Base-by-base conservation (phyloP, 1,139 yeast genomes). In the Lodderomyces jiufengensis region DNA sequence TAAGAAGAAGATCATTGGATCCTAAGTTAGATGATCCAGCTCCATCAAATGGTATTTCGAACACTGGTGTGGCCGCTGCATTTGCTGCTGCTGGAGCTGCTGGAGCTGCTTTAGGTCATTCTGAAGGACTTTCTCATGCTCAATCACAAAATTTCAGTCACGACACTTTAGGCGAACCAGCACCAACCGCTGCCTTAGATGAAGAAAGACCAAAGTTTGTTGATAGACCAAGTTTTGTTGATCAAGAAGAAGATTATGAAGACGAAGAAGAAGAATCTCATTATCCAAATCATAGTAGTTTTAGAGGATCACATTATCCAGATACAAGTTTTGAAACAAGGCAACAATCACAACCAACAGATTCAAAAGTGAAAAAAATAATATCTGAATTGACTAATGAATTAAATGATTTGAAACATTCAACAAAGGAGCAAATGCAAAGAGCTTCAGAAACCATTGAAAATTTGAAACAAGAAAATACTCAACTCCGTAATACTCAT, bases 361-460 rank as follows among this genome's bases (percentile, higher is more conserved):
- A 31, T 22, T 32, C 27, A 14, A 39, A 55, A 34, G 63, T 63
- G 12, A 68, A 65, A 43, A 52, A 54, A 32, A 47, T 66, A 20
- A 62, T 73, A 18, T 49, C 52, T n/a, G 68, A 67, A 32, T 57
- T 78, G 34, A 73, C 77, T 14, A 50, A 52, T 18, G 81, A 79
- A 43, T 56, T 78, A 36, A 61, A 59, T 24, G 59, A 61, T 18
- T 59, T 78, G 47, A 75, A 66, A 45, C 39, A 58, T 8, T 61
- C 74, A 5, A 70, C 84, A 6, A 69, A 65, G 38, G 55, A 57
- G 4, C 79, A 76, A 45, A 77, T 79, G 55, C 70, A 65, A 46
- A 59, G 60, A 39, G 84, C 84, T 1, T 70, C 76, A 32, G 70
- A 67, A 29, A 71, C 67, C 42, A 76, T 78, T 32, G 54, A 55